phyloP scores from a whole-genome alignment of 2,329 filamentous ascomycete genomes.

The Alternaria alternata region DNA sequence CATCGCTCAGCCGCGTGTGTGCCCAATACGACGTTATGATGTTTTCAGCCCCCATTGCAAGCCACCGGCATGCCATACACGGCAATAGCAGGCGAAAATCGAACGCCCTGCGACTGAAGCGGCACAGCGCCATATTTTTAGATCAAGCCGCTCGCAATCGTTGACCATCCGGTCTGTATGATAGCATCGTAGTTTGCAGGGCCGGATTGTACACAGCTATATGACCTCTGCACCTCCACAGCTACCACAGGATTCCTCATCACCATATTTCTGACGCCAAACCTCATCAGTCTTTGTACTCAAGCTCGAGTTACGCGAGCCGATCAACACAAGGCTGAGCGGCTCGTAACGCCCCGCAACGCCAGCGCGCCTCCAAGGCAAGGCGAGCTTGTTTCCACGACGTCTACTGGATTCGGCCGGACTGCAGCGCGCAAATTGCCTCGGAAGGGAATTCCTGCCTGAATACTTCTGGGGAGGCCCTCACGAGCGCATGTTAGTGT shows the following conservation, averaged over 20 bases:
- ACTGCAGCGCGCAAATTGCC: background rate
- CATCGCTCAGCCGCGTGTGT: background rate
- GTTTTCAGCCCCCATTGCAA: conserved; percentile 22
- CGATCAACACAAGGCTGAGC: conserved; percentile 10
- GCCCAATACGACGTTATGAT: background rate
- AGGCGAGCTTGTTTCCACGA: conserved; percentile 12
- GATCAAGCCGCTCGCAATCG: conserved; percentile 17
- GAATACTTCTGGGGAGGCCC: conserved; percentile 2
- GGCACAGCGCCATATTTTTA: conserved; percentile 27
- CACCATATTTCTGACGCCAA: conserved; percentile 2
- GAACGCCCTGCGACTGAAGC: conserved; percentile 14
- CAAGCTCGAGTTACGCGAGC: conserved; percentile 5
- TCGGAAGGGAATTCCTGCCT: background rate
- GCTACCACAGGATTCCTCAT: background rate
- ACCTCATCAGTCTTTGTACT: background rate
- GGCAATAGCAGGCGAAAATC: conserved; percentile 19
- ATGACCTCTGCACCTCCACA: background rate
- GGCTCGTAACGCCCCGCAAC: conserved; percentile 3
- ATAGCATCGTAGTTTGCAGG: background rate
- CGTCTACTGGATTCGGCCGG: conserved; percentile 3
- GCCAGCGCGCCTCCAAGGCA: conserved; percentile 1
- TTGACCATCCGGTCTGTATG: background rate
- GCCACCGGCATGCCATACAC: conserved; percentile 8
- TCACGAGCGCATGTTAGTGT: conserved; percentile 15
- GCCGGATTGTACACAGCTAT: background rate